Conservation (phyloP, 140 eudicot species). For the Ambrosia hybrid region DNA sequence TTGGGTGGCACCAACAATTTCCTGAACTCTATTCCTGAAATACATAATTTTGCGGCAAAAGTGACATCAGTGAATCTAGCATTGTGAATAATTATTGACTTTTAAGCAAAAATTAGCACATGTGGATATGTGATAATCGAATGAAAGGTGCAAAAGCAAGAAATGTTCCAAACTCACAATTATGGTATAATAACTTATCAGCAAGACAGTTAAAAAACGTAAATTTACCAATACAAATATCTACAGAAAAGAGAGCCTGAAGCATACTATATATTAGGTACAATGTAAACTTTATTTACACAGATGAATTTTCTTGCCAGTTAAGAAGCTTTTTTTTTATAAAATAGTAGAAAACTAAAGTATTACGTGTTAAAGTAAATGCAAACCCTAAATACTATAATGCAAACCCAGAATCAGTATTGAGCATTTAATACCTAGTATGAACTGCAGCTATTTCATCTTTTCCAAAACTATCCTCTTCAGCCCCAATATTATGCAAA, state of each 20-base stretch:
- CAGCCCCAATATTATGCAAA: conserved; percentile 80
- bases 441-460: conserved; percentile 93
- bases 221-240: too few species aligned
- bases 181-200: too few species aligned
- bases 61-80: conserved; percentile 10
- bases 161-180: too few species aligned
- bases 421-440: conserved; percentile 59
- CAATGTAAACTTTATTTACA: too few species aligned
- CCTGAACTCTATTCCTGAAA: conserved; percentile 73
- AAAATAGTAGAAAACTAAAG: conserved; percentile 4
- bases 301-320: too few species aligned
- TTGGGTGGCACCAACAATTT: conserved; percentile 70
- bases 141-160: too few species aligned
- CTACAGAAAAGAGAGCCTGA: too few species aligned
- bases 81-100: conserved; percentile 8
- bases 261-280: too few species aligned
- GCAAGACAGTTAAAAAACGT: too few species aligned
- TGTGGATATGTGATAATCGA: too few species aligned
- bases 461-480: conserved; percentile 92
- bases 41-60: conserved; percentile 4
- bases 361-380: not conserved
- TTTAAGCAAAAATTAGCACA: not conserved
- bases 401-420: not conserved
- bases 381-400: conserved; percentile 2
- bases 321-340: not conserved